Base-by-base conservation (phyloP, 2,329 filamentous ascomycete species). In the Aspergillus ruber region DNA sequence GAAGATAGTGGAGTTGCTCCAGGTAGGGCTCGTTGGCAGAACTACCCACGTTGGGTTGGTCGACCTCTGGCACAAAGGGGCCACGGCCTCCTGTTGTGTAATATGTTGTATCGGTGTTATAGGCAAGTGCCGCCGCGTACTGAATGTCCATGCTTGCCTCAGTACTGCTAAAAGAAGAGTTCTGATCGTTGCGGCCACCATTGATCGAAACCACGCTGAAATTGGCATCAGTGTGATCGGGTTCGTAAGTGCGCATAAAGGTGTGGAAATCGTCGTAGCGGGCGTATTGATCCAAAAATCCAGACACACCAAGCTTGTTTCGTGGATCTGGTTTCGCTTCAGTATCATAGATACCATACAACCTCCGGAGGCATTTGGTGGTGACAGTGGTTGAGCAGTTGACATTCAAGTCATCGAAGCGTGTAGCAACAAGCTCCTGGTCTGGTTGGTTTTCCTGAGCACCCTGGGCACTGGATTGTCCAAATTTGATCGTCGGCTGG, bases 91-190 rank as follows among this genome's bases (percentile, higher is more conserved):
- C 82, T 1, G 80, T 83, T 43, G 76, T 80, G 63, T 80, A 86
- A 47, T 78, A 79, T 0, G 73, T 72, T 20, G 83, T 74, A 8
- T 76, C 74, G 3, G 78, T 74, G 1, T 77, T 76, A 51, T 74
- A 75, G 53, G 74, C 75, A 49, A 84, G 69, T 10, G 75, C 74
- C 6, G 82, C 59, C 7, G 83, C 74, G 44, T 82, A 81, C 56
- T 86, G 79, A 3, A 82, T 71, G 57, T 86, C 83, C 10, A 86
- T 71, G 51, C 82, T 84, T 15, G 80, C 83, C 62, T 87, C 83
- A 4, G 67, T 57, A 49, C 71, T 76, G 55, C 71, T 65, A 2
- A 60, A 56, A 1, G 56, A 54, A 6, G 74, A 66, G 54, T 59
- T 57, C 54, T 80, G 75, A 6, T 74, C 67, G 48, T 80, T 74